Conservation (phyloP, 2,329 filamentous ascomycete species). For the Pseudopithomyces chartarum region DNA sequence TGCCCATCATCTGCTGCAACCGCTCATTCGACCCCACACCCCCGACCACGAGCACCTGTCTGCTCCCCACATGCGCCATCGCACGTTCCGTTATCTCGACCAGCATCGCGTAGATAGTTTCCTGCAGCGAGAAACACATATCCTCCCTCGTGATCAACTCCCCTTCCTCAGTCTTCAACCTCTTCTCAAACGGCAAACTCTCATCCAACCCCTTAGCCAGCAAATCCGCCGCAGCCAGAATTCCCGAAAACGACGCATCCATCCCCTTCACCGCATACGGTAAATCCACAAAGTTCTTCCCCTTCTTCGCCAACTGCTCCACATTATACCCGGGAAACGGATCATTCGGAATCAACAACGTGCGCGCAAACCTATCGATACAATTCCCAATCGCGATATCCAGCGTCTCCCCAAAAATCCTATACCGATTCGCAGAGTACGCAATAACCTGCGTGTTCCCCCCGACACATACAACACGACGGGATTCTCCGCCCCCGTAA, state of each 20-base stretch:
- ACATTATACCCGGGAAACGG: slow-evolving; percentile 98
- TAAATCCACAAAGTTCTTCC: slow-evolving; percentile 75
- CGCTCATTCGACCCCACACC: slow-evolving; percentile 95
- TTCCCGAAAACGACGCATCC: slow-evolving; percentile 96
- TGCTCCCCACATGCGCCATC: slow-evolving; percentile 94
- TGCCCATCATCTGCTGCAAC: slow-evolving; percentile 96
- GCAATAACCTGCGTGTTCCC: slow-evolving; percentile 98
- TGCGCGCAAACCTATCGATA: slow-evolving; percentile 92
- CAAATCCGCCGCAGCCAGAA: slow-evolving; percentile 81
- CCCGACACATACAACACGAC: slow-evolving; percentile 95
- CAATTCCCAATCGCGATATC: slow-evolving; percentile 99
- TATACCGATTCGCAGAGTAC: slow-evolving; percentile 91
- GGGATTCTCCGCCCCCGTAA: slow-evolving; percentile 88
- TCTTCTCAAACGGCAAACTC: slow-evolving; percentile 44
- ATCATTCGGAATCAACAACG: slow-evolving; percentile 89
- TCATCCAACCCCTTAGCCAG: slow-evolving; percentile 69
- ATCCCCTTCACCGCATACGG: slow-evolving; percentile 98
- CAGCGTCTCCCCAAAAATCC: slow-evolving; percentile 96
- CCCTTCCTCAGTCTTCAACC: slow-evolving; percentile 52
- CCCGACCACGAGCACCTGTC: slow-evolving; percentile 91
- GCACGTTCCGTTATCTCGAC: slow-evolving; percentile 98
- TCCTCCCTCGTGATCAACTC: slow-evolving; percentile 76
- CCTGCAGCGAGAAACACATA: slow-evolving; percentile 91
- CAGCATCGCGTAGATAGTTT: slow-evolving; percentile 95
- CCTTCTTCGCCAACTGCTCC: slow-evolving; percentile 84